A percentile compares a stretch with the other conserved stretches of the same genome.
These are phyloP conservation scores for Lactarius vividus DNA, from an alignment of 768 basidiomycete species.

Conservation along the genomic window DNA sequence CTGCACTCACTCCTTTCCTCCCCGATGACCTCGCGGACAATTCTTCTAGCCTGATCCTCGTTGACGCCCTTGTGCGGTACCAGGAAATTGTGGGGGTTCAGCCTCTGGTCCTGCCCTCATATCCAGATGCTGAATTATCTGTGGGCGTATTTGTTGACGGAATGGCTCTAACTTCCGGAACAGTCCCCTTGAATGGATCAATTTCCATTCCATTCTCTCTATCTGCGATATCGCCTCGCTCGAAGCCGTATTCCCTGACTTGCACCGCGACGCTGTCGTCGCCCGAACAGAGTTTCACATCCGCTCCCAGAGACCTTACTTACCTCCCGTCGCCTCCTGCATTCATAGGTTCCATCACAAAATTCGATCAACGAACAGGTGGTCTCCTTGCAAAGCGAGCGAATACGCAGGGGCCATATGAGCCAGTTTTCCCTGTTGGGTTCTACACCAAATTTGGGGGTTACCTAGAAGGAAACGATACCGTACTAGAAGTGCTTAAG, in stretches of 20 bases:
- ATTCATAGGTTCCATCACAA: constrained; percentile 42
- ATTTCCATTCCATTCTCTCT: constrained; percentile 40
- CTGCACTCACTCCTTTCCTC: constrained; percentile 48
- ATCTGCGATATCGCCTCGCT: constrained; percentile 32
- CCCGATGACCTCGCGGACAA: constrained; percentile 36
- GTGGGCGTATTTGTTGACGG: constrained; percentile 38
- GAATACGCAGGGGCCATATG: constrained; percentile 29
- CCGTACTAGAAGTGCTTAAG: constrained; percentile 55
- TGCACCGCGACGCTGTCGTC: constrained; percentile 35
- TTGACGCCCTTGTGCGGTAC: constrained; percentile 42
- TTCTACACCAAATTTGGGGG: constrained; percentile 65
- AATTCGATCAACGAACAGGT: constrained; percentile 48
- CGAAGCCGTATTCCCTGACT: constrained; percentile 34
- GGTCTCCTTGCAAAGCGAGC: constrained; percentile 41
- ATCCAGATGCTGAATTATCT: constrained; percentile 19
- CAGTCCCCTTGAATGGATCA: constrained; percentile 40
- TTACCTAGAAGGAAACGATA: constrained; percentile 51
- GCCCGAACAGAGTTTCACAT: constrained; percentile 34
- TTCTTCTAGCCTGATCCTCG: constrained; percentile 33
- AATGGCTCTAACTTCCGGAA: constrained; percentile 28
- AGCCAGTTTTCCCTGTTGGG: constrained; percentile 61
- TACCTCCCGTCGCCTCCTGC: constrained; percentile 41
- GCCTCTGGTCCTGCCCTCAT: constrained; percentile 32
- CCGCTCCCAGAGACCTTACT: constrained; percentile 35
- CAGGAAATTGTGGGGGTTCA: constrained; percentile 37